Evolutionary conservation across 2,329 filamentous ascomycete genomes (phyloP), one percentile per base, ranked within the genome.

Genomic region (Talaromyces sp.): DNA sequence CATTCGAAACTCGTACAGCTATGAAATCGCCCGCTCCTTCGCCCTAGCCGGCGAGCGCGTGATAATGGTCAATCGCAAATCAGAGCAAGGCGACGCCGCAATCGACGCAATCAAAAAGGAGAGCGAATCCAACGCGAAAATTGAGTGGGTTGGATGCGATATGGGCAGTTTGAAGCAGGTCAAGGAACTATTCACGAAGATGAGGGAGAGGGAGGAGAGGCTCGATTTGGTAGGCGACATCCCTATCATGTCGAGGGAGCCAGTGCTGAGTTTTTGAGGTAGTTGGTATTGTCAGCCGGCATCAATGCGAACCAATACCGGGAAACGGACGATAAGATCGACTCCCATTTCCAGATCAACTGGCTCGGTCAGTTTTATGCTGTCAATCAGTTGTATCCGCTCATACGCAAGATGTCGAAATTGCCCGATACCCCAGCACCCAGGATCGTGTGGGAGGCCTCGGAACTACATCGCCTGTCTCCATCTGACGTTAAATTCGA

Each of bases 321-420:
- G 60, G 72, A 76, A 5, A 75, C 76, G 35, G 61, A 73, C 17
- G 77, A 78, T 62, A 76, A 75, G 10, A 79, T 79, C 59, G 74
- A 77, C 54, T 76, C 75, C 39, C 77, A 79, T 31, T 80, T 82
- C 49, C 73, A 73, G 33, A 79, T 82, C 68, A 81, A 81, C 69
- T 80, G 77, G 73, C 71, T 81, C 10, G 80, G 79, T 0, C 79
- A 83, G 15, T 82, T 78, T 66, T 82, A 82, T 64, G 78, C 71
- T 6, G 69, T 69, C 61, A 82, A 82, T 63, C 72, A 75, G 49
- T 73, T 82, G 0, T 83, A 78, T 72, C 80, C 80, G 8, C 63
- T 81, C 0, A 67, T 83, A 11, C 70, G 78, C 22, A 79, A 78
- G 70, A 83, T 80, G 1, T 74, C 76, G 6, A 75, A 75, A 57